A percentile compares a stretch with the other conserved stretches of the same genome.
Evolutionary conservation across 192 early-diverging fungal species (phyloP).

Genomic region (Gorgonomyces haynaldii): DNA sequence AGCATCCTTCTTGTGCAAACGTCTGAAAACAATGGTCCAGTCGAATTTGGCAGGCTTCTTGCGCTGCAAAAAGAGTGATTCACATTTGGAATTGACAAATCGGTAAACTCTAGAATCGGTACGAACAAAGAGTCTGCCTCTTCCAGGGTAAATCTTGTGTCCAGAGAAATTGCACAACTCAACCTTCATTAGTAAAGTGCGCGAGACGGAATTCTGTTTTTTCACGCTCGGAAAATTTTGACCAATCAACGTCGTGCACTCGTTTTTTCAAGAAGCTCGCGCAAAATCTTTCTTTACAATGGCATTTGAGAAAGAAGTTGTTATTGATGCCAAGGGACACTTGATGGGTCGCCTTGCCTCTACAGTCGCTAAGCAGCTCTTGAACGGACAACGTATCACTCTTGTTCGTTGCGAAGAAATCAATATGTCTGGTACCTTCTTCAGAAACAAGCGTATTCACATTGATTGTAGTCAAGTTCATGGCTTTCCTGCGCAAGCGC

Average conservation of each 20-base stretch:
- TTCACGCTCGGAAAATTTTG: neutral
- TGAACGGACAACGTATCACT: constrained; percentile 94
- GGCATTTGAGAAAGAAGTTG: too few species aligned
- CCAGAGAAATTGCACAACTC: constrained; percentile 95
- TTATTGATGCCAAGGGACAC: constrained; percentile 99
- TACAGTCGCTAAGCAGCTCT: constrained; percentile 94
- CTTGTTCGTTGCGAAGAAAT: constrained; percentile 98
- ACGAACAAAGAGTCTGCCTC: constrained; percentile 89
- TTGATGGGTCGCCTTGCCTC: constrained; percentile 95
- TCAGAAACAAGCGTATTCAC: constrained; percentile 95
- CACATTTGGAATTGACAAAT: constrained; percentile 93
- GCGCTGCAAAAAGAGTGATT: constrained; percentile 94
- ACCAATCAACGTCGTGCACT: neutral
- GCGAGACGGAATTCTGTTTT: neutral
- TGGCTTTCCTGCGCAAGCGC: constrained; percentile 95
- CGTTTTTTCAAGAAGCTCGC: too few species aligned
- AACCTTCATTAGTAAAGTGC: constrained; percentile 40
- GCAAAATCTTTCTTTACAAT: too few species aligned
- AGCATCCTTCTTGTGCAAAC: constrained; percentile 98
- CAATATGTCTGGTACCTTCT: constrained; percentile 96
- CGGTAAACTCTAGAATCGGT: constrained; percentile 90
- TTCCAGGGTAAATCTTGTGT: constrained; percentile 99
- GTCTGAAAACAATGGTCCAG: constrained; percentile 96
- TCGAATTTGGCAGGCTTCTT: constrained; percentile 95
- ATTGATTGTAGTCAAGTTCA: constrained; percentile 67